Evolutionary conservation across 371 early-diverging fungal genomes (phyloP).

Genomic region (Mucor circinelloides): DNA sequence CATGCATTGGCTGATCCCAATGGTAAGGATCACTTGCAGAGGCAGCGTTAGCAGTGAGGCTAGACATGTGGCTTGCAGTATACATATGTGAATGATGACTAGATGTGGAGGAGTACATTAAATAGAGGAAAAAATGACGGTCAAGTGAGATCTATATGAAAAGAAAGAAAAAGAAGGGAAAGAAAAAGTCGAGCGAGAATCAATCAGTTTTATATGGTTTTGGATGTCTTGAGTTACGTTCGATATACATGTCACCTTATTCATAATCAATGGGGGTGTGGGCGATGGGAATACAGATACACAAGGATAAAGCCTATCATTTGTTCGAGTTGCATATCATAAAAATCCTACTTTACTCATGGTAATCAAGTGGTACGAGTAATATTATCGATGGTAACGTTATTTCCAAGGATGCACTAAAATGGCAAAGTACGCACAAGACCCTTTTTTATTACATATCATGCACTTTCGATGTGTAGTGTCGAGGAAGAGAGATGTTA

Average conservation of each 20-base stretch:
- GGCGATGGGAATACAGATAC: constrained; percentile 14
- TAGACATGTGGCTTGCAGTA: not conserved
- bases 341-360: not conserved
- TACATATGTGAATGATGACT: not conserved
- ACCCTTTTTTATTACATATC: constrained; percentile 13
- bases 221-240: not conserved
- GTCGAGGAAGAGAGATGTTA: not conserved
- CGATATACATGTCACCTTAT: not conserved
- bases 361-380: constrained; percentile 4
- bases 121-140: not conserved
- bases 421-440: constrained; percentile 6
- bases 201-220: not conserved
- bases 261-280: not conserved
- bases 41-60: no score
- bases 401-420: constrained; percentile 4
- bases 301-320: constrained; percentile 1
- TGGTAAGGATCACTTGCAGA: not conserved
- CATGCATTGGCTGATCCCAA: constrained; percentile 10
- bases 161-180: constrained; percentile 4
- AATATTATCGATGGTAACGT: constrained; percentile 9
- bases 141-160: not conserved
- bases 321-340: not conserved
- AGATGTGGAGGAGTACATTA: constrained; percentile 1
- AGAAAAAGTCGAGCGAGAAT: not conserved
- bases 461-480: not conserved